A percentile compares a stretch with the other conserved stretches of the same genome.
These are phyloP conservation scores for Fraxinus velutina DNA, from an alignment of 305 asterid species.

Conservation along the genomic window DNA sequence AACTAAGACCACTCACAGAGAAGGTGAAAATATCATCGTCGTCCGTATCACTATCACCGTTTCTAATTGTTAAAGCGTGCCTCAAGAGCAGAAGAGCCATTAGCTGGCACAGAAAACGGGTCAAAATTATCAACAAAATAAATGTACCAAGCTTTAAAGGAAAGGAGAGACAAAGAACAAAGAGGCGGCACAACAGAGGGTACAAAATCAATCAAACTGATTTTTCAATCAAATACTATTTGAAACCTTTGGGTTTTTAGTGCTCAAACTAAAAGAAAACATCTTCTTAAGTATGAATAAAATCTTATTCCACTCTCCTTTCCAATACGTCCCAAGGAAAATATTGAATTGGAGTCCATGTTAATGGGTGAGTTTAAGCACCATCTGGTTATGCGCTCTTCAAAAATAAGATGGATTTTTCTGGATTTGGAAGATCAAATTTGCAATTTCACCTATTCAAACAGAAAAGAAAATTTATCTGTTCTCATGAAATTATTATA, in stretches of 20 bases:
- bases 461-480: not conserved
- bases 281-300: not conserved
- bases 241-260: not conserved
- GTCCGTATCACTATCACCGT: constrained; percentile 38
- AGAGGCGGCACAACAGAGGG: not conserved
- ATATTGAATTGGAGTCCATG: not conserved
- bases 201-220: not conserved
- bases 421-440: not conserved
- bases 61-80: constrained; percentile 43
- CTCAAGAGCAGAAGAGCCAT: constrained; percentile 52
- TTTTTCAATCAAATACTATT: not conserved
- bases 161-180: not conserved
- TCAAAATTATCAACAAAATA: not conserved
- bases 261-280: not conserved
- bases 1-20: constrained; percentile 38
- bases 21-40: constrained; percentile 43
- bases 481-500: not conserved
- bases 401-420: not conserved
- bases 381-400: not conserved
- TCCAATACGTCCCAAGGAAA: not conserved
- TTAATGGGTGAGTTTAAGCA: not conserved
- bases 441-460: not conserved
- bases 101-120: constrained; percentile 30
- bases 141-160: not conserved
- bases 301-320: not conserved